Percentiles rank a stretch among this genome's conserved stretches.
phyloP scores from a whole-genome alignment of 371 early-diverging fungal species.

The Actinomortierella ambigua region DNA sequence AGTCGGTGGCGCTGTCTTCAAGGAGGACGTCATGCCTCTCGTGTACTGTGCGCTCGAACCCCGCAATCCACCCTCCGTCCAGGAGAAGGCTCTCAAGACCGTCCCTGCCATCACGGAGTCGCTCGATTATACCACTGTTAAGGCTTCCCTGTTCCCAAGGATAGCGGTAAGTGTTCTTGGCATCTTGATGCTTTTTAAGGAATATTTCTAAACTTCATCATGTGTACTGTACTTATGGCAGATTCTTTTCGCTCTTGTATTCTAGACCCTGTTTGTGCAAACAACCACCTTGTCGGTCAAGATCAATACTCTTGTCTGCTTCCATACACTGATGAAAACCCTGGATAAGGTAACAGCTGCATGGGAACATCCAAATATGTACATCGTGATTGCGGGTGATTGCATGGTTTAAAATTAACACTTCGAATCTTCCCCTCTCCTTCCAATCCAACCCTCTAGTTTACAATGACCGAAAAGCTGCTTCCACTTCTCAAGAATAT shows the following conservation, averaged over 20 bases:
- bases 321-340: conserved; percentile 73
- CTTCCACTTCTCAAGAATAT: conserved; percentile 78
- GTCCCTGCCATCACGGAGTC: conserved; percentile 66
- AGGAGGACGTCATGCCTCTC: conserved; percentile 77
- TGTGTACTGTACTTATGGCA: not conserved
- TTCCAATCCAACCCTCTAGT: conserved; percentile 27
- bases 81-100: conserved; percentile 78
- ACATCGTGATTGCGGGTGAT: too few relatives aligned
- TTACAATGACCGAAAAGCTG: conserved; percentile 73
- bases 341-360: conserved; percentile 66
- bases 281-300: conserved; percentile 77
- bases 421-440: too few relatives aligned
- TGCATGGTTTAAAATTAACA: too few relatives aligned
- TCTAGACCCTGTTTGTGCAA: conserved; percentile 66
- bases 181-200: not conserved
- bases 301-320: conserved; percentile 75
- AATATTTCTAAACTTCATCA: not conserved
- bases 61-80: conserved; percentile 63
- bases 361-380: too few relatives aligned
- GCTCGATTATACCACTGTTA: conserved; percentile 74
- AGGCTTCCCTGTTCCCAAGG: conserved; percentile 74
- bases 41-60: conserved; percentile 73
- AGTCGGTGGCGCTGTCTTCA: conserved; percentile 62
- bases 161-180: conserved; percentile 69
- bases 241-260: not conserved